phyloP scores from a whole-genome alignment of 129 eudicot species.

The Lonicera japonica region DNA sequence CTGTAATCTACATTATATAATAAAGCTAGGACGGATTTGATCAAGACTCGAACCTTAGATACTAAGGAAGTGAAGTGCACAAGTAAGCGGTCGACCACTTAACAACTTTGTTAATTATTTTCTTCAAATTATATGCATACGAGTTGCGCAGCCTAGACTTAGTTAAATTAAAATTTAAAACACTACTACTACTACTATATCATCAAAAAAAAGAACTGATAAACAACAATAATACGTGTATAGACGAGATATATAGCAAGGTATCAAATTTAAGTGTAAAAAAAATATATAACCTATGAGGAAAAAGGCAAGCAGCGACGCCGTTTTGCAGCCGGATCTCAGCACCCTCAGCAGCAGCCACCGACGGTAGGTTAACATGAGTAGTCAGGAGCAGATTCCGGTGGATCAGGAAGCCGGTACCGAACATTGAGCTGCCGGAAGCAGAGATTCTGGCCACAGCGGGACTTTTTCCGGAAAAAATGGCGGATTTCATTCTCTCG shows the following conservation, averaged over 20 bases:
- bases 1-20: too few relatives aligned
- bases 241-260: too few relatives aligned
- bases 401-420: constrained; percentile 83
- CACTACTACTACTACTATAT: too few relatives aligned
- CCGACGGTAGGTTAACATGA: constrained; percentile 81
- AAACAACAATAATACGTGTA: constrained; percentile 2
- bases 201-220: background rate
- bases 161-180: too few relatives aligned
- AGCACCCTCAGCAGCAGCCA: constrained; percentile 73
- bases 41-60: too few relatives aligned
- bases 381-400: constrained; percentile 80
- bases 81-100: too few relatives aligned
- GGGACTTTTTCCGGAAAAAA: constrained; percentile 61
- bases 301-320: constrained; percentile 66
- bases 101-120: too few relatives aligned
- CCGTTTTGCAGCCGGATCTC: constrained; percentile 86
- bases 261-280: too few relatives aligned
- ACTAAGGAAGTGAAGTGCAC: too few relatives aligned
- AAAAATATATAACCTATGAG: constrained; percentile 64
- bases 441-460: constrained; percentile 57
- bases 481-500: constrained; percentile 67
- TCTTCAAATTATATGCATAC: too few relatives aligned
- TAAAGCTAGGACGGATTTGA: too few relatives aligned
- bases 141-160: too few relatives aligned
- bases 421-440: constrained; percentile 28